A percentile compares a stretch with the other conserved stretches of the same genome.
Conservation (phyloP, 2,329 filamentous ascomycete genomes). For the Alternaria metachromatica region DNA sequence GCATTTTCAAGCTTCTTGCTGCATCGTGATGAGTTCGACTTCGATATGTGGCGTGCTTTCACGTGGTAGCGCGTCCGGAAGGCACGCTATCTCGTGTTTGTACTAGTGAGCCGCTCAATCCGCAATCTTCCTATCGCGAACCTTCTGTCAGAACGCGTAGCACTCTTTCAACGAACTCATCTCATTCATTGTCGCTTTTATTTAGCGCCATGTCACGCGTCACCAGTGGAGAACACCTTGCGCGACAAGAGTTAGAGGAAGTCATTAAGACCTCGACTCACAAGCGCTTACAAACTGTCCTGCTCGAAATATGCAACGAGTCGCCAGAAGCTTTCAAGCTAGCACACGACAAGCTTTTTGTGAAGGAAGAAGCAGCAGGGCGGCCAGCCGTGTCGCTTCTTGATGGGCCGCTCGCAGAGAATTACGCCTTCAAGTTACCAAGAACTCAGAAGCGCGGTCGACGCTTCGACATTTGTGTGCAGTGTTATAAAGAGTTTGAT, state of each 20-base stretch:
- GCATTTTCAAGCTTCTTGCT: not conserved
- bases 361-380: not conserved
- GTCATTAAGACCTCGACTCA: not conserved
- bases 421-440: not conserved
- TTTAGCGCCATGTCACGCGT: not conserved
- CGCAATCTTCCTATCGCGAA: not conserved
- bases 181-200: not conserved
- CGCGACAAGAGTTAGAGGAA: not conserved
- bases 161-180: no score
- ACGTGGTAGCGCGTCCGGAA: not conserved
- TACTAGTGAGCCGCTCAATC: not conserved
- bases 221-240: rapidly evolving
- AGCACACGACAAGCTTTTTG: not conserved
- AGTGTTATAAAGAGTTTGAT: not conserved
- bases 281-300: not conserved
- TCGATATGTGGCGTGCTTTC: not conserved
- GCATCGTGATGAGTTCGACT: not conserved
- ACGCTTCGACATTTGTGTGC: not conserved
- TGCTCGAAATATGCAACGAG: not conserved
- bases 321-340: not conserved
- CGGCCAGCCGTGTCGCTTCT: not conserved
- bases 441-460: not conserved
- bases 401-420: not conserved
- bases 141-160: not conserved
- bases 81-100: not conserved